Conservation (phyloP, 2,329 filamentous ascomycete genomes). For the Moelleriella libera region DNA sequence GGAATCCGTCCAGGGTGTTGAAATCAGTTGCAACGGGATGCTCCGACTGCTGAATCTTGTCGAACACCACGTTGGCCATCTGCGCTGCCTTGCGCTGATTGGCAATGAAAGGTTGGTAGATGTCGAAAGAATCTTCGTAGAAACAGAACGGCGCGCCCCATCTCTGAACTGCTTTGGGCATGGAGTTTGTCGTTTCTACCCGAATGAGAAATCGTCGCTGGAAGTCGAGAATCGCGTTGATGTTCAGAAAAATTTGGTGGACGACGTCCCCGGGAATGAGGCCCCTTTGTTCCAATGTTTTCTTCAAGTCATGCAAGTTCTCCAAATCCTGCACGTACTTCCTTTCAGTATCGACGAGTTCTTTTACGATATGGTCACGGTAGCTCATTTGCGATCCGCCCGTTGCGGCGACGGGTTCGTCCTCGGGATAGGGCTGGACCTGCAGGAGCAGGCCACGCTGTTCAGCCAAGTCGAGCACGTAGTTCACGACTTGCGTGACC, state of each 20-base stretch:
- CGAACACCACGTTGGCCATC: conserved; percentile 72
- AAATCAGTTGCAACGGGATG: conserved; percentile 75
- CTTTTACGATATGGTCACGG: conserved; percentile 77
- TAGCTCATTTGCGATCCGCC: conserved; percentile 57
- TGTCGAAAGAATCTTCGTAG: conserved; percentile 76
- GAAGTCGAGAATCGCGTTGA: conserved; percentile 89
- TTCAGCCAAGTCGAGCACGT: conserved; percentile 77
- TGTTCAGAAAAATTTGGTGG: conserved; percentile 91
- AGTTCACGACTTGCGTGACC: conserved; percentile 85
- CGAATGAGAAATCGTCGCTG: conserved; percentile 90
- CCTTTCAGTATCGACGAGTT: conserved; percentile 86
- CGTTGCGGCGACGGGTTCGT: conserved; percentile 26
- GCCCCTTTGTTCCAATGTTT: conserved; percentile 74
- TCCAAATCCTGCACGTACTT: conserved; percentile 97
- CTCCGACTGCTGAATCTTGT: conserved; percentile 65
- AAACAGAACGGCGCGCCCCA: conserved; percentile 88
- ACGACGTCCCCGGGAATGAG: conserved; percentile 79
- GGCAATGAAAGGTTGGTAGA: conserved; percentile 94
- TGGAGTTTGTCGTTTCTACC: conserved; percentile 87
- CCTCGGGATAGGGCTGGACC: conserved; percentile 42
- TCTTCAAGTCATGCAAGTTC: conserved; percentile 84
- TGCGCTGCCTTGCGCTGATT: conserved; percentile 87
- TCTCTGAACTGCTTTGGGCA: conserved; percentile 62
- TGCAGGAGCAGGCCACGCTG: conserved; percentile 59
- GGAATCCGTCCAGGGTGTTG: conserved; percentile 78